phyloP scores from a whole-genome alignment of 768 basidiomycete genomes.

The Cyathus striatus region DNA sequence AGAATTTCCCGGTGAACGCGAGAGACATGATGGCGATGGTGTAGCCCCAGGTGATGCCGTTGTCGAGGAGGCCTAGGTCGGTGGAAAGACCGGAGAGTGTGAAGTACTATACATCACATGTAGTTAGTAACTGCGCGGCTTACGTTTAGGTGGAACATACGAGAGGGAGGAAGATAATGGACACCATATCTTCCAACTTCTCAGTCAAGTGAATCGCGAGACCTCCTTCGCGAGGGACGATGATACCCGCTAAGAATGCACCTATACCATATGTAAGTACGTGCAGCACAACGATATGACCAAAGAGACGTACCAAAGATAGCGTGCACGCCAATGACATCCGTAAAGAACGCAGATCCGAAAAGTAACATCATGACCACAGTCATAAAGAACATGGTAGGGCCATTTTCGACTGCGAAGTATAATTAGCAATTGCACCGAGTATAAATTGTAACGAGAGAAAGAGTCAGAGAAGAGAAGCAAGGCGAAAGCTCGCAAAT shows the following conservation, averaged over 20 bases:
- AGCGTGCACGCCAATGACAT: conserved; percentile 87
- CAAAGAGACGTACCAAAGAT: conserved; percentile 62
- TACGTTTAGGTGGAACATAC: conserved; percentile 31
- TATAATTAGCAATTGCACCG: no score
- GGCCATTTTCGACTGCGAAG: conserved; percentile 59
- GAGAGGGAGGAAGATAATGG: conserved; percentile 84
- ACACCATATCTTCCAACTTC: conserved; percentile 94
- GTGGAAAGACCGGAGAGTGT: conserved; percentile 89
- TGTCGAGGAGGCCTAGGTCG: conserved; percentile 76
- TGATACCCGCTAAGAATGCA: conserved; percentile 76
- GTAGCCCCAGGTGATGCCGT: conserved; percentile 85
- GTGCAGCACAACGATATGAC: neutral
- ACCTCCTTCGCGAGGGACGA: conserved; percentile 85
- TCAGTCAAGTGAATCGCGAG: conserved; percentile 86
- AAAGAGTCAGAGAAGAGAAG: no score
- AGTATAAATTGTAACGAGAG: no score
- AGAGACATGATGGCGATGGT: conserved; percentile 72
- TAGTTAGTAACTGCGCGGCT: conserved; percentile 1
- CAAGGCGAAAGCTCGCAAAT: no score
- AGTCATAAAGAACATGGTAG: conserved; percentile 89
- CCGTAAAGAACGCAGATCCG: conserved; percentile 88
- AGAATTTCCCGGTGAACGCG: conserved; percentile 87
- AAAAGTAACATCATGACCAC: conserved; percentile 76
- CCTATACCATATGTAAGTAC: conserved; percentile 30
- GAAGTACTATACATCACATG: conserved; percentile 60